Evolutionary conservation across 768 basidiomycete genomes (phyloP), one percentile per base, ranked within the genome.

Genomic region (Ramaria rubella): DNA sequence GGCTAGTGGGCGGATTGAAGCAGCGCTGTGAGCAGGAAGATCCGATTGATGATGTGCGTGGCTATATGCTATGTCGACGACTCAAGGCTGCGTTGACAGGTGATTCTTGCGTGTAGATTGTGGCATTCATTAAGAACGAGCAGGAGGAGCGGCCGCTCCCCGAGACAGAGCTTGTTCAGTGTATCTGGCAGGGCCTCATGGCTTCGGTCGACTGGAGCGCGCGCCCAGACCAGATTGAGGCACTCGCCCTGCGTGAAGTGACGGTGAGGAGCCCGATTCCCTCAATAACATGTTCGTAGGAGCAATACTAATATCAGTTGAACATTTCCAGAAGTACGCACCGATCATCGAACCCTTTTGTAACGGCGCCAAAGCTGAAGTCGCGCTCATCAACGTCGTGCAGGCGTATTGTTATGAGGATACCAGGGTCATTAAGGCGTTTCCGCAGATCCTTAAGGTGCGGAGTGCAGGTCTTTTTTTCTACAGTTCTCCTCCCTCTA

Each of bases 361-460:
- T 67, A 80, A 82, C 58, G 82, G 85, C 52, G 81, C 92, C 19
- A 94, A 94, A 72, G 89, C 90, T 21, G 84, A 99, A 72, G 90
- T 99, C 34, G 84, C 89, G 30, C 81, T 99, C 54, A 93, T 99
- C 72, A 98, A 98, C 70, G 81, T 87, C 51, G 91, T 95, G 5
- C 95, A 99, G 75, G 79, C 91, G 61, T 90, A 95, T 74, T 94
- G 91, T 70, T 96, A 98, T 71, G 92, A 95, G 73, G 92, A 97
- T 67, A 94, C 93, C 24, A 88, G 90, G 57, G 81, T 95, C 66
- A 94, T 94, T 72, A 94, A 94, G 69, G 80, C 92, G 7, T 98
- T 99, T 78, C 86, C 92, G 46, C 90, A 94, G 66, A 87, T 98
- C 69, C 78, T 99, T 61, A 96, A 97, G 78, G 92, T 27, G 66